A percentile compares a stretch with the other conserved stretches of the same genome.
phyloP scores from a whole-genome alignment of 2,329 filamentous ascomycete genomes.

The Decorospora gaudefroyi region DNA sequence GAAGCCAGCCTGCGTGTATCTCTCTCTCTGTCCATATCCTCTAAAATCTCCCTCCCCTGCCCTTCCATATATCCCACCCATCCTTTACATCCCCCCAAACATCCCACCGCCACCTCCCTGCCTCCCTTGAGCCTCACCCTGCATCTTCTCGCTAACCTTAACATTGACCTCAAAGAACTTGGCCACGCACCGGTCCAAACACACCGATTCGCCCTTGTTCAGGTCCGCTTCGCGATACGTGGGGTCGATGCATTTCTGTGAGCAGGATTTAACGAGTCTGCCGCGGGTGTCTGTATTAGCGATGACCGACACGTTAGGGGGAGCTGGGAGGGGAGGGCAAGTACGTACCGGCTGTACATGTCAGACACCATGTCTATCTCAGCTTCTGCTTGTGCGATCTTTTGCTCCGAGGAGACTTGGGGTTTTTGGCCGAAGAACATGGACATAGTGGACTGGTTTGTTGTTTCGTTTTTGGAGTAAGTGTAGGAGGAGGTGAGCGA shows the following conservation, averaged over 20 bases:
- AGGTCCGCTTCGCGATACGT: slow-evolving; percentile 95
- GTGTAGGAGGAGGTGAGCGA: background rate
- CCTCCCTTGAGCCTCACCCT: slow-evolving; percentile 75
- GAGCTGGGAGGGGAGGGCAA: background rate
- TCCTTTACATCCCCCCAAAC: slow-evolving; percentile 35
- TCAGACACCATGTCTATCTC: slow-evolving; percentile 98
- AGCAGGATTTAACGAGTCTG: slow-evolving; percentile 86
- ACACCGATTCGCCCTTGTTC: slow-evolving; percentile 98
- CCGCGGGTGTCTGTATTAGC: background rate
- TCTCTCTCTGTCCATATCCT: background rate
- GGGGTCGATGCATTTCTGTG: slow-evolving; percentile 87
- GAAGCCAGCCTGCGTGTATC: background rate
- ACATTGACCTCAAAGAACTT: slow-evolving; percentile 99
- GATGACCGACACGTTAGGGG: background rate
- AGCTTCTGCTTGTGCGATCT: slow-evolving; percentile 93
- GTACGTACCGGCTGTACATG: slow-evolving; percentile 89
- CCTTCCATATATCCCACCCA: background rate
- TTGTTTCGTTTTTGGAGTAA: background rate
- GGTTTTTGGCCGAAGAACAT: slow-evolving; percentile 64
- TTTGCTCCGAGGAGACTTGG: slow-evolving; percentile 92
- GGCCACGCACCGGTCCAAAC: slow-evolving; percentile 92
- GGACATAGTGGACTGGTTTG: slow-evolving; percentile 33
- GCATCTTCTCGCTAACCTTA: slow-evolving; percentile 97
- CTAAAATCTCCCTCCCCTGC: background rate
- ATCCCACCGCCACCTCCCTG: slow-evolving; percentile 29